Conservation (phyloP, 305 asterid genomes). For the Solanum hybrid region DNA sequence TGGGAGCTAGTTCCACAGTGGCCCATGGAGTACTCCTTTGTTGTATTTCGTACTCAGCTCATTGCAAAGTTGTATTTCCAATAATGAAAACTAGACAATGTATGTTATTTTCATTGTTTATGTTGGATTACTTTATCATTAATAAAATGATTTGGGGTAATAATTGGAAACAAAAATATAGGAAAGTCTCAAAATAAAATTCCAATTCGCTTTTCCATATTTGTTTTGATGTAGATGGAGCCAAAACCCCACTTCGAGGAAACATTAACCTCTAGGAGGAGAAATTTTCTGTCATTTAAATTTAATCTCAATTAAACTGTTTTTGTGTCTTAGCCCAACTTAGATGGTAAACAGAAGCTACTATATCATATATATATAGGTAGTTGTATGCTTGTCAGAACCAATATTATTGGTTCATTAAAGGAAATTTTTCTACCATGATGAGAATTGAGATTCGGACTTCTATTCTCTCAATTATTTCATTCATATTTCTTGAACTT, state of each 20-base stretch:
- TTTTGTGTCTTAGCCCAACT: neutral
- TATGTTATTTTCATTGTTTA: neutral
- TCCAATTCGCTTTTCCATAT: neutral
- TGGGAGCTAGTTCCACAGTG: neutral
- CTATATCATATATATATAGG: neutral
- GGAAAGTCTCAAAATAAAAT: neutral
- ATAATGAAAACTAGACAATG: neutral
- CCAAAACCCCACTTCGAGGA: neutral
- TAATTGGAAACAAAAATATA: neutral
- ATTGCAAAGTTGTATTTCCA: neutral
- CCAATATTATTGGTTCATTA: neutral
- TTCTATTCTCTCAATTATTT: neutral
- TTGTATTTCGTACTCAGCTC: neutral
- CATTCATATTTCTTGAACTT: neutral
- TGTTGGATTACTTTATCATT: neutral
- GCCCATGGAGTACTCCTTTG: neutral
- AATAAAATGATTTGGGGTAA: neutral
- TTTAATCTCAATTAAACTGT: neutral
- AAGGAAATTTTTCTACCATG: neutral
- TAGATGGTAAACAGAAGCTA: neutral
- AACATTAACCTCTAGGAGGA: neutral
- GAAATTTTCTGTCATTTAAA: neutral
- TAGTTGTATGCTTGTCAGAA: neutral
- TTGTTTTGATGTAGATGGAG: neutral
- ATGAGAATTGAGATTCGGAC: neutral